Evolutionary conservation across 192 early-diverging fungal genomes (phyloP).

Genomic region (Chytriomyces hyalinus): DNA sequence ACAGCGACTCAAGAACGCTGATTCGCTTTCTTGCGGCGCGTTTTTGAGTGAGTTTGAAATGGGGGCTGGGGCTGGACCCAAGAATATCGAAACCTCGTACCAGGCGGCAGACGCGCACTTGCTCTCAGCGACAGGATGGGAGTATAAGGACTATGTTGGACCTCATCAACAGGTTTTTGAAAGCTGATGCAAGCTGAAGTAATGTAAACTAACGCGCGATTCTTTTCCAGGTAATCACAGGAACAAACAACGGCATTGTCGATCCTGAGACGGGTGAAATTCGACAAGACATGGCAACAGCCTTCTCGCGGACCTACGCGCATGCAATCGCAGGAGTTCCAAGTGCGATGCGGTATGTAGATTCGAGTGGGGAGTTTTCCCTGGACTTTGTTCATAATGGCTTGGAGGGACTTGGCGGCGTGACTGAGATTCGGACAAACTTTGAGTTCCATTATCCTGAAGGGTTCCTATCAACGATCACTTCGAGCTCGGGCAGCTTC

Average conservation of each 20-base stretch:
- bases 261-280: conserved; percentile 12
- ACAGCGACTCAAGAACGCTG: conserved; percentile 5
- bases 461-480: conserved; percentile 5
- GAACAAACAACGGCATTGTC: conserved; percentile 32
- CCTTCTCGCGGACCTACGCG: conserved; percentile 27
- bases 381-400: conserved; percentile 19
- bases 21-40: conserved; percentile 14
- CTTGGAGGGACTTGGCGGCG: not conserved
- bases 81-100: not conserved
- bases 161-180: not conserved
- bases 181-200: not conserved
- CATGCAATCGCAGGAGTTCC: conserved; percentile 32
- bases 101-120: conserved; percentile 10
- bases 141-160: conserved; percentile 32
- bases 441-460: conserved; percentile 9
- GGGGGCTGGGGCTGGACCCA: conserved; percentile 15
- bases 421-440: conserved; percentile 29
- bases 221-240: not conserved
- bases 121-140: conserved; percentile 29
- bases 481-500: not conserved
- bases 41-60: conserved; percentile 36
- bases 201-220: not conserved
- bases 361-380: not conserved
- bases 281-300: conserved; percentile 24
- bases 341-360: not conserved